A percentile compares a stretch with the other conserved stretches of the same genome.
These are phyloP conservation scores for Hibiscus syriacus DNA, from an alignment of 345 rosid genomes.

Conservation along the genomic window DNA sequence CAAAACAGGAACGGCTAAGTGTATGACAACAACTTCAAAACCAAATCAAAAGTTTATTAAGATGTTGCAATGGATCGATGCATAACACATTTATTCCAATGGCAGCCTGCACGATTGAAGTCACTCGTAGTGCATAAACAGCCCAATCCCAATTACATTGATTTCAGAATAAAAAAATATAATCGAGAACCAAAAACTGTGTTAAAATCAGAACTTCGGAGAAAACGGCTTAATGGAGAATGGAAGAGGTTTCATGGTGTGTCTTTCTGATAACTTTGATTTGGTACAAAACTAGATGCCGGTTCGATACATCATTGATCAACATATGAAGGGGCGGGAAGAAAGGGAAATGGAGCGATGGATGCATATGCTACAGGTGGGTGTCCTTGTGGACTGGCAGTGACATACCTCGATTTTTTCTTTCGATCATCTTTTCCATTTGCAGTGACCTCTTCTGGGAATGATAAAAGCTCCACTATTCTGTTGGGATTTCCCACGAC, in stretches of 20 bases:
- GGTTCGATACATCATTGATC: slow-evolving; percentile 9
- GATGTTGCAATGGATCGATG: not conserved
- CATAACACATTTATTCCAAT: not conserved
- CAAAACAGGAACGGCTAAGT: not conserved
- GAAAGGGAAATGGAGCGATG: slow-evolving; percentile 86
- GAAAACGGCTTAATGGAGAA: not conserved
- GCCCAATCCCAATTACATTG: not conserved
- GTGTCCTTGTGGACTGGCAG: slow-evolving; percentile 20
- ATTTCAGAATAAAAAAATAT: not conserved
- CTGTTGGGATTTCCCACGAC: slow-evolving; percentile 14
- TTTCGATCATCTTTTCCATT: slow-evolving; percentile 10
- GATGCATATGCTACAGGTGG: slow-evolving; percentile 87
- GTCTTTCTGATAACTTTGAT: not conserved
- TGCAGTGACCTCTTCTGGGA: slow-evolving; percentile 14
- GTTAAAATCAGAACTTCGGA: not conserved
- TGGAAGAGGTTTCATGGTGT: not conserved
- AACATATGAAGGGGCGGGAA: slow-evolving; percentile 65
- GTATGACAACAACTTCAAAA: not conserved
- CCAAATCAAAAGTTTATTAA: not conserved
- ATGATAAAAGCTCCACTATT: slow-evolving; percentile 17
- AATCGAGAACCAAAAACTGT: not conserved
- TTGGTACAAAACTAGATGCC: not conserved
- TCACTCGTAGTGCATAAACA: not conserved
- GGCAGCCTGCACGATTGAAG: not conserved
- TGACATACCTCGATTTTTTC: slow-evolving; percentile 12